These are phyloP conservation scores for Termitomyces sp. DNA, from an alignment of 768 basidiomycete species.

Conservation along the genomic window DNA sequence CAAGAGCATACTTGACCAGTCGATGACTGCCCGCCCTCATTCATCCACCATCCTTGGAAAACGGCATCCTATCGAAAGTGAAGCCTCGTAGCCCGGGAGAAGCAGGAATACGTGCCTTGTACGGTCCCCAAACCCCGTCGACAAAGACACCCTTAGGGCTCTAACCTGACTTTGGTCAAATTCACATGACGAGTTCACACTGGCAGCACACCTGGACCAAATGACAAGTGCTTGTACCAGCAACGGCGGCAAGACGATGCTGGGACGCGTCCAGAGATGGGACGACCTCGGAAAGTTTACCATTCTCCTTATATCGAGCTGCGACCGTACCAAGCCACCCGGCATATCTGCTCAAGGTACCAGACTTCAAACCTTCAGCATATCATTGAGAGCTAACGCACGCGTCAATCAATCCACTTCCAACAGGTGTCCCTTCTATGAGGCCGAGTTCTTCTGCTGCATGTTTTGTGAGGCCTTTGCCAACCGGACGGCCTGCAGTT, in stretches of 20 bases:
- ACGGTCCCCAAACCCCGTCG: slow-evolving; percentile 90
- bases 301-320: slow-evolving; percentile 58
- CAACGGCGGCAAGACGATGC: slow-evolving; percentile 85
- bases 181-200: not conserved
- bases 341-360: slow-evolving; percentile 55
- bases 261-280: slow-evolving; percentile 73
- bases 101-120: slow-evolving; percentile 44
- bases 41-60: slow-evolving; percentile 98
- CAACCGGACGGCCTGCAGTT: slow-evolving; percentile 84
- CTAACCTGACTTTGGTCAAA: slow-evolving; percentile 27
- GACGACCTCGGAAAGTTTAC: slow-evolving; percentile 39
- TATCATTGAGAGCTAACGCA: slow-evolving; percentile 31
- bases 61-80: slow-evolving; percentile 62
- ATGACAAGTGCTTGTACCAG: slow-evolving; percentile 96
- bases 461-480: slow-evolving; percentile 67
- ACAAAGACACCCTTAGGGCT: slow-evolving; percentile 84
- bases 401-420: slow-evolving; percentile 95
- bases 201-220: slow-evolving; percentile 64
- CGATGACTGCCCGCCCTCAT: slow-evolving; percentile 97
- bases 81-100: not conserved
- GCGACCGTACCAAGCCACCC: slow-evolving; percentile 98
- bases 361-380: not conserved
- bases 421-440: slow-evolving; percentile 82
- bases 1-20: slow-evolving; percentile 73
- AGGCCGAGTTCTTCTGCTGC: slow-evolving; percentile 88